A percentile compares a stretch with the other conserved stretches of the same genome.
Conservation (phyloP, 2,329 filamentous ascomycete species). For the Colletotrichum gigasporum region DNA sequence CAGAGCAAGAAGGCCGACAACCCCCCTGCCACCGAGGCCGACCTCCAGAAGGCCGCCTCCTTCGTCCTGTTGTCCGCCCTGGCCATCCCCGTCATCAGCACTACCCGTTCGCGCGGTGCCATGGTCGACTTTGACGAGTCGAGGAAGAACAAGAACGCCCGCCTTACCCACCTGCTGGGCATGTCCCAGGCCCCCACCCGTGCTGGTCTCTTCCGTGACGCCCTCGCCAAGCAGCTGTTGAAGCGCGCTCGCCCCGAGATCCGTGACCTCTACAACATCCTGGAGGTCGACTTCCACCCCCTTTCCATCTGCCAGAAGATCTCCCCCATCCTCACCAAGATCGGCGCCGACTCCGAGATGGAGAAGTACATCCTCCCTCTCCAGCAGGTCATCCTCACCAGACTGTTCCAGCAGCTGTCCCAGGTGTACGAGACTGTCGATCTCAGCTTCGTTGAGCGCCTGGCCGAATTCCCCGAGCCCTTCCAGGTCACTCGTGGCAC, state of each 20-base stretch:
- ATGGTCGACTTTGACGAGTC: constrained; percentile 97
- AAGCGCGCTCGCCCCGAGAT: constrained; percentile 95
- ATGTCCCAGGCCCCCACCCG: constrained; percentile 92
- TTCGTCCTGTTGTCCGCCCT: constrained; percentile 95
- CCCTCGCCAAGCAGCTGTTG: constrained; percentile 91
- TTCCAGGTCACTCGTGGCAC: constrained; percentile 91
- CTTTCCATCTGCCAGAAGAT: constrained; percentile 99
- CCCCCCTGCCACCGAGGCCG: constrained; percentile 86
- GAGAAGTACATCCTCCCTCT: constrained; percentile 94
- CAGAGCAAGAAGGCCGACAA: constrained; percentile 95
- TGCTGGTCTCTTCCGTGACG: constrained; percentile 92
- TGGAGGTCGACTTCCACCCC: constrained; percentile 99
- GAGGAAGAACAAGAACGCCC: constrained; percentile 98
- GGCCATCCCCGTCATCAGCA: constrained; percentile 99
- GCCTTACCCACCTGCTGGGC: constrained; percentile 93
- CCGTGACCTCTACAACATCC: constrained; percentile 95
- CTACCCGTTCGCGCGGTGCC: constrained; percentile 91
- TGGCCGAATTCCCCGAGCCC: constrained; percentile 95
- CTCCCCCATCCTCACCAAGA: constrained; percentile 92
- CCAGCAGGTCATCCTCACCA: constrained; percentile 97
- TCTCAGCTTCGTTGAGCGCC: constrained; percentile 89
- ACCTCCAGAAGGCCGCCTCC: constrained; percentile 93
- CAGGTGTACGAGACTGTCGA: constrained; percentile 99
- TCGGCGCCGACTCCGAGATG: constrained; percentile 94
- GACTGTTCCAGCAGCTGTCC: constrained; percentile 97